Percentiles rank a stretch among this genome's conserved stretches.
Conservation (phyloP, 2,329 filamentous ascomycete genomes). For the Penicillium brevicompactum region DNA sequence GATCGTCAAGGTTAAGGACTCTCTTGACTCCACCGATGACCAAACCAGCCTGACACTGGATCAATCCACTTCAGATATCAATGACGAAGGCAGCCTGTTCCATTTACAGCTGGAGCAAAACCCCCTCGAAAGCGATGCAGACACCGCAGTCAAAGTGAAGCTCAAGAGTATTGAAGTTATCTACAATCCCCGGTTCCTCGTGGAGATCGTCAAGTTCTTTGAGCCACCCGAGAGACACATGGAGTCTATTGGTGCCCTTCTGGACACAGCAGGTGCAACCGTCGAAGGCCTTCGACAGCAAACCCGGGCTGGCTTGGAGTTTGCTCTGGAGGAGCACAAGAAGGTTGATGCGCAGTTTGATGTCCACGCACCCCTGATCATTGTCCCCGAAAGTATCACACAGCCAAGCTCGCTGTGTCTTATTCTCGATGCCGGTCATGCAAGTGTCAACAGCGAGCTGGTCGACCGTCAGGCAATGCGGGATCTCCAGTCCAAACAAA, state of each 20-base stretch:
- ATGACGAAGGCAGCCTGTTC: slow-evolving; percentile 78
- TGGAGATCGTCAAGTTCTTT: slow-evolving; percentile 93
- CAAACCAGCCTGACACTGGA: slow-evolving; percentile 9
- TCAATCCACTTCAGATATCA: slow-evolving; percentile 42
- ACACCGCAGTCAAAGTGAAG: slow-evolving; percentile 86
- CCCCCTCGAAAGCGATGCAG: slow-evolving; percentile 87
- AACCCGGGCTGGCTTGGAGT: slow-evolving; percentile 92
- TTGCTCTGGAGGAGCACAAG: slow-evolving; percentile 95
- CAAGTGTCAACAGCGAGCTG: slow-evolving; percentile 89
- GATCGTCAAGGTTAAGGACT: slow-evolving; percentile 93
- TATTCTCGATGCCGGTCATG: slow-evolving; percentile 94
- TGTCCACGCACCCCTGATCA: slow-evolving; percentile 92
- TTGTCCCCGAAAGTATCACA: slow-evolving; percentile 91
- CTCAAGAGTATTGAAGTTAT: slow-evolving; percentile 95
- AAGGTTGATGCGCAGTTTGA: slow-evolving; percentile 96
- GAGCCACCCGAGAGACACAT: slow-evolving; percentile 94
- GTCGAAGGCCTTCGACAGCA: slow-evolving; percentile 94
- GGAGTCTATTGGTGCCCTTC: slow-evolving; percentile 94
- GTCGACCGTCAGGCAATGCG: slow-evolving; percentile 89
- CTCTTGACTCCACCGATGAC: slow-evolving; percentile 58
- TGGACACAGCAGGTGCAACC: slow-evolving; percentile 94
- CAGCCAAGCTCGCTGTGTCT: slow-evolving; percentile 79
- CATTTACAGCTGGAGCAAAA: slow-evolving; percentile 92
- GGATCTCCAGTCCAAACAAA: slow-evolving; percentile 88
- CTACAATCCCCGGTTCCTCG: slow-evolving; percentile 92